These are phyloP conservation scores for Pythium volutum DNA, from an alignment of 352 stramenopile species.

Conservation along the genomic window DNA sequence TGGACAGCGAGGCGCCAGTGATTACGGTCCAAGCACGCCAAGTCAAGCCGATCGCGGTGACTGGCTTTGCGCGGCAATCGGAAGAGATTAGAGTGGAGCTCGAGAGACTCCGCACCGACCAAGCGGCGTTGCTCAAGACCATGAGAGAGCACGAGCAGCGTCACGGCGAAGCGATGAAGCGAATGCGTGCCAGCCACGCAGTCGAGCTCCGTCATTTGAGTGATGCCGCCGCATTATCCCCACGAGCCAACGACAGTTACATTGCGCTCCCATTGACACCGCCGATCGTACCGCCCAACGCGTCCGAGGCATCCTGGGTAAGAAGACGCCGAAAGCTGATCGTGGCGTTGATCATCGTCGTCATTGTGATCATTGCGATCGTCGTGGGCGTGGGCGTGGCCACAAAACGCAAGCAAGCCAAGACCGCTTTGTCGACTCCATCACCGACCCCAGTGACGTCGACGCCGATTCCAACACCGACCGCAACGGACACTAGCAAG, in stretches of 20 bases:
- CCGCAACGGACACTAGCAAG: too few species aligned
- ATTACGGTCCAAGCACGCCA: not conserved
- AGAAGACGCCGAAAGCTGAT: not conserved
- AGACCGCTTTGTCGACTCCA: not conserved
- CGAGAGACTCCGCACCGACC: not conserved
- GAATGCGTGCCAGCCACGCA: not conserved
- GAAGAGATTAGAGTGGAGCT: not conserved
- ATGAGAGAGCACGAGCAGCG: not conserved
- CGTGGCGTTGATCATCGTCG: not conserved
- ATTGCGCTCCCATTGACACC: not conserved
- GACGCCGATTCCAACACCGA: not conserved
- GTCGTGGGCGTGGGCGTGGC: not conserved
- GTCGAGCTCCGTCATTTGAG: not conserved
- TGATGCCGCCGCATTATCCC: not conserved
- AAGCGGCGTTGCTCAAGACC: not conserved
- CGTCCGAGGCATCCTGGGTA: not conserved
- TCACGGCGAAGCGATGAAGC: not conserved
- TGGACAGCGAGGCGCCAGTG: not conserved
- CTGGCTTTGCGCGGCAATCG: not conserved
- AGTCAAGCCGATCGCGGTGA: not conserved
- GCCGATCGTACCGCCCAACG: not conserved
- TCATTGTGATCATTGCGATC: not conserved
- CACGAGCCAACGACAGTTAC: not conserved
- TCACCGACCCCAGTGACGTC: not conserved
- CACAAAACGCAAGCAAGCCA: not conserved